Conservation (phyloP, 179 eudicot genomes). For the Spergularia azorica region DNA sequence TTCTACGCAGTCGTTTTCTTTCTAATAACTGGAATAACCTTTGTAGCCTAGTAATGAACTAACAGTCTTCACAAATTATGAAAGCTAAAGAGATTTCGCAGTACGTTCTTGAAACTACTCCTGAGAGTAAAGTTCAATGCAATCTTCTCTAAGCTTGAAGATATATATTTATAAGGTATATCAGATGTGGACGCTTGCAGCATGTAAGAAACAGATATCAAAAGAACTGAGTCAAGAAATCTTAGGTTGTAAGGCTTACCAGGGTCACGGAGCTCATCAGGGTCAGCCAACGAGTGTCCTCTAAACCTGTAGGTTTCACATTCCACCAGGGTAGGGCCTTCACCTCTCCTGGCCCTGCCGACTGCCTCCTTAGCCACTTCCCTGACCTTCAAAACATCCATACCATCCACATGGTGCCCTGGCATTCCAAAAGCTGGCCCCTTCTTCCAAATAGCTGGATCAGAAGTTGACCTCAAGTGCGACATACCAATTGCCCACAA, state of each 20-base stretch:
- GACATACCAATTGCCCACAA: conserved; percentile 99
- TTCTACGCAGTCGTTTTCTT: no score
- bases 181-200: neutral
- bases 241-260: conserved; percentile 37
- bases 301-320: conserved; percentile 93
- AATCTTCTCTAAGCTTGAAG: neutral
- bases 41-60: neutral
- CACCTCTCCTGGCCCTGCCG: conserved; percentile 87
- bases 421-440: conserved; percentile 98
- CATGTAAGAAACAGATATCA: neutral
- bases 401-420: conserved; percentile 91
- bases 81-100: neutral
- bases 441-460: conserved; percentile 86
- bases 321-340: conserved; percentile 88
- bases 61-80: neutral
- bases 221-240: neutral
- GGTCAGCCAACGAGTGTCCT: conserved; percentile 98
- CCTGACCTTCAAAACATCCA: conserved; percentile 97
- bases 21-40: neutral
- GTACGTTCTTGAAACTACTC: neutral
- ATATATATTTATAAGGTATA: no score
- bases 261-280: conserved; percentile 97
- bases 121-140: neutral
- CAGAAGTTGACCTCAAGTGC: conserved; percentile 89
- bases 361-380: conserved; percentile 95